These are phyloP conservation scores for Polyporus tsugae DNA, from an alignment of 1,284 basidiomycete genomes.

Conservation along the genomic window DNA sequence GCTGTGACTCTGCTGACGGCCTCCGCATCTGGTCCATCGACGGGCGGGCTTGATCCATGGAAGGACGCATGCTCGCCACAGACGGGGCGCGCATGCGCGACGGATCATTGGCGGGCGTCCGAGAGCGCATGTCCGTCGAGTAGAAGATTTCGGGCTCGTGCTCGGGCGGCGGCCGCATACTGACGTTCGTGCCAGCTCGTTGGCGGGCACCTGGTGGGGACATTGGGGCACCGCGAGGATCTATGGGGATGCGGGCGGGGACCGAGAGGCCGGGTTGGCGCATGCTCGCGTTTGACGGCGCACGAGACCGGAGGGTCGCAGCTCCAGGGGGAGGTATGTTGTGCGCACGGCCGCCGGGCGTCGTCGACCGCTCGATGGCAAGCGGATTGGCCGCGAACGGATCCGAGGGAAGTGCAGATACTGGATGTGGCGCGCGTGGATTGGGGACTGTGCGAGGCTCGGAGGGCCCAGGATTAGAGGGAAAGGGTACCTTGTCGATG, in stretches of 20 bases:
- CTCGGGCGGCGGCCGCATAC: conserved; percentile 25
- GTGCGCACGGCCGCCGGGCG: conserved; percentile 28
- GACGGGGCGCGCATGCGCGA: conserved; percentile 33
- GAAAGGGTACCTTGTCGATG: conserved; percentile 26
- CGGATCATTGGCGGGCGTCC: conserved; percentile 30
- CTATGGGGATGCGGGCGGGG: conserved; percentile 21
- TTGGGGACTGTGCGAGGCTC: conserved; percentile 12
- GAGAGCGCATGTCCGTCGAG: conserved; percentile 31
- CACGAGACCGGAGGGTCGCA: conserved; percentile 30
- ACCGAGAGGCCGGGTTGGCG: conserved; percentile 37
- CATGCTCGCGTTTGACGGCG: conserved; percentile 33
- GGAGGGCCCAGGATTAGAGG: conserved; percentile 28
- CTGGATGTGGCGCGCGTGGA: conserved; percentile 24
- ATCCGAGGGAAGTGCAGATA: conserved; percentile 14
- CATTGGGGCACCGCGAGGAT: neutral
- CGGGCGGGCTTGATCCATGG: conserved; percentile 19
- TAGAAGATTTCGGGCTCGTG: conserved; percentile 34
- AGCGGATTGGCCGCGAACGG: conserved; percentile 26
- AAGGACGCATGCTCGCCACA: conserved; percentile 29
- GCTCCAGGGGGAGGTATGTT: conserved; percentile 26
- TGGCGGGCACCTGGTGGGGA: conserved; percentile 28
- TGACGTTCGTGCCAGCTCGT: conserved; percentile 36
- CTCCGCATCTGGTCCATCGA: conserved; percentile 17
- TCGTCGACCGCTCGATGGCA: conserved; percentile 27
- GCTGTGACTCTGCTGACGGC: conserved; percentile 22